Evolutionary conservation across 106 monocot genomes (phyloP), one percentile per base, ranked within the genome.

Genomic region (Agapanthus africanus): DNA sequence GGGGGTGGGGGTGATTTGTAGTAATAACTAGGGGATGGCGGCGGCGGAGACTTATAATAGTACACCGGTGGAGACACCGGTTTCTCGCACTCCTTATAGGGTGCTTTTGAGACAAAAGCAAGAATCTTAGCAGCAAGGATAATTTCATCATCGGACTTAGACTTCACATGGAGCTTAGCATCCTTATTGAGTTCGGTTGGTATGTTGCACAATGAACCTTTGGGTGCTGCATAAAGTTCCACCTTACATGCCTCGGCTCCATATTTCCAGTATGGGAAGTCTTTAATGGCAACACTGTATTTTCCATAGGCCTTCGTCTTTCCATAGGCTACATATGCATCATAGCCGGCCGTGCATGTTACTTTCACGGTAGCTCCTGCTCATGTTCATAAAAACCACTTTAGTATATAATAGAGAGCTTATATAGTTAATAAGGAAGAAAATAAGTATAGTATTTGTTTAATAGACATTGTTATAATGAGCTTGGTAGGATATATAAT

Each of bases 361-460:
- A 82, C 82, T 66, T 87, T 86, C 66, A 86, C 82, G 0, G 69
- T 39, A 0, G 82, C 86, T 21, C 86, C 86, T 86, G 78, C 15
- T 35, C 23, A 36, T 11, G 28, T 56, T 27, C 13, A 10, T 7
- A 30, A 66, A 41, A 27, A 63, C 11, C n/a, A n/a, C n/a, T n/a
- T n/a, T n/a, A n/a, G n/a, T n/a, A n/a, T n/a, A n/a, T n/a, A n/a
- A n/a, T n/a, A n/a, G n/a, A n/a, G n/a, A n/a, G n/a, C n/a, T n/a
- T n/a, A n/a, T n/a, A n/a, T n/a, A n/a, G n/a, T n/a, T n/a, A n/a
- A n/a, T n/a, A n/a, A n/a, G n/a, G n/a, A n/a, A n/a, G n/a, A n/a
- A n/a, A n/a, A n/a, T n/a, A n/a, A n/a, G n/a, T n/a, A n/a, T n/a
- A n/a, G n/a, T n/a, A n/a, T n/a, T n/a, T n/a, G n/a, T n/a, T n/a